These are phyloP conservation scores for Cryptosporidium sp. DNA, from an alignment of 169 alveolate genomes.

Conservation along the genomic window DNA sequence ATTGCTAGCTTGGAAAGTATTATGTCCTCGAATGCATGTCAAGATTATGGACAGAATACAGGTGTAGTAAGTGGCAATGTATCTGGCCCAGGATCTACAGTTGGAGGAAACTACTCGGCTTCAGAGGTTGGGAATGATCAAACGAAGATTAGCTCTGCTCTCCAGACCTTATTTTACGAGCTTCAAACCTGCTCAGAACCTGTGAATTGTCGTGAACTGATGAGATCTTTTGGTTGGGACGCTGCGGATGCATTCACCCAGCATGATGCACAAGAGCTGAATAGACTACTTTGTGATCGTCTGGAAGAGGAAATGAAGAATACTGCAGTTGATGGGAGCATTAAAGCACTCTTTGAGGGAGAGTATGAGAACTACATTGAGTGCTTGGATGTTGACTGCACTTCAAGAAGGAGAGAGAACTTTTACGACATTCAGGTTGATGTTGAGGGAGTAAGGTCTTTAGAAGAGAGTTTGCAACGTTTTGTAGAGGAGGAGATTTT, in stretches of 20 bases:
- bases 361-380: conserved; percentile 94
- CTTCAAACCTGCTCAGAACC: conserved; percentile 90
- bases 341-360: conserved; percentile 94
- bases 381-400: conserved; percentile 93
- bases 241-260: conserved; percentile 95
- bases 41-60: not conserved
- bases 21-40: conserved; percentile 15
- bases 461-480: conserved; percentile 91
- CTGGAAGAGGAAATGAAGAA: conserved; percentile 97
- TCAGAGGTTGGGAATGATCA: conserved; percentile 87
- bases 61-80: conserved; percentile 18
- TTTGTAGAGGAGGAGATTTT: conserved; percentile 93
- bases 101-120: not conserved
- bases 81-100: conserved; percentile 11
- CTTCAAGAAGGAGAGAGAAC: conserved; percentile 86
- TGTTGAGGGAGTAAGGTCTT: conserved; percentile 91
- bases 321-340: conserved; percentile 94
- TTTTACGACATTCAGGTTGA: conserved; percentile 91
- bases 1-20: conserved; percentile 64
- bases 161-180: conserved; percentile 93
- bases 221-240: conserved; percentile 96
- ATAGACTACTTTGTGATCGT: conserved; percentile 91
- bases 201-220: conserved; percentile 89
- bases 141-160: conserved; percentile 86
- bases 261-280: conserved; percentile 97